A percentile compares a stretch with the other conserved stretches of the same genome.
Conservation (phyloP, 345 rosid genomes). For the Salix dunnii region DNA sequence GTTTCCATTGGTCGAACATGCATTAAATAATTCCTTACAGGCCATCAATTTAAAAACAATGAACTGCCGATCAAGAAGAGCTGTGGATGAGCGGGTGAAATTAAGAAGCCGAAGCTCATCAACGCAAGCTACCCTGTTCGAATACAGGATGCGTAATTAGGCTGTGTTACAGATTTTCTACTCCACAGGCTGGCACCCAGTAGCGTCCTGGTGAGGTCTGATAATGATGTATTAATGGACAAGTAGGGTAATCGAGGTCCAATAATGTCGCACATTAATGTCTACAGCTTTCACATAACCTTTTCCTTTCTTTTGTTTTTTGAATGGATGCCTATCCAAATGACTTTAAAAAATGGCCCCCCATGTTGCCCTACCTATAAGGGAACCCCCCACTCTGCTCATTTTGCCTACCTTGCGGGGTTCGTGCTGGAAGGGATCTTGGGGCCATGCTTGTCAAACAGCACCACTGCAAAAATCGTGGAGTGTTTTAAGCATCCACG, state of each 20-base stretch:
- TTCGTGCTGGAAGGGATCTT: background rate
- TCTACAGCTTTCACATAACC: constrained; percentile 12
- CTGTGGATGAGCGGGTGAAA: too few relatives aligned
- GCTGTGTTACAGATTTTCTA: background rate
- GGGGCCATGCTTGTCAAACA: background rate
- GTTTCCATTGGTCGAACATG: too few relatives aligned
- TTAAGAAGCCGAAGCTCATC: too few relatives aligned
- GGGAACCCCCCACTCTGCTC: constrained; percentile 14
- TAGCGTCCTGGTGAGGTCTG: background rate
- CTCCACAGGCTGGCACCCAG: background rate
- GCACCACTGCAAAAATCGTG: background rate
- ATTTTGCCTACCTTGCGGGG: background rate
- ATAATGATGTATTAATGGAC: background rate
- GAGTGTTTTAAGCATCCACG: background rate
- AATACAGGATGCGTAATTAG: background rate
- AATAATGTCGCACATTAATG: constrained; percentile 5
- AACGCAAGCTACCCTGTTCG: too few relatives aligned
- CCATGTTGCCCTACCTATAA: constrained; percentile 23
- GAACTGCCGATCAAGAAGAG: too few relatives aligned
- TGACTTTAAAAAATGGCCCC: constrained; percentile 21
- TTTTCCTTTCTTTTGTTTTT: background rate
- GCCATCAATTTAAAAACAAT: too few relatives aligned
- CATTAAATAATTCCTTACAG: too few relatives aligned
- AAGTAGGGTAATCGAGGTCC: constrained; percentile 12
- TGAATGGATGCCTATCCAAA: constrained; percentile 20